Base-by-base conservation (phyloP, 2,329 filamentous ascomycete species). In the Curvularia spicifera region DNA sequence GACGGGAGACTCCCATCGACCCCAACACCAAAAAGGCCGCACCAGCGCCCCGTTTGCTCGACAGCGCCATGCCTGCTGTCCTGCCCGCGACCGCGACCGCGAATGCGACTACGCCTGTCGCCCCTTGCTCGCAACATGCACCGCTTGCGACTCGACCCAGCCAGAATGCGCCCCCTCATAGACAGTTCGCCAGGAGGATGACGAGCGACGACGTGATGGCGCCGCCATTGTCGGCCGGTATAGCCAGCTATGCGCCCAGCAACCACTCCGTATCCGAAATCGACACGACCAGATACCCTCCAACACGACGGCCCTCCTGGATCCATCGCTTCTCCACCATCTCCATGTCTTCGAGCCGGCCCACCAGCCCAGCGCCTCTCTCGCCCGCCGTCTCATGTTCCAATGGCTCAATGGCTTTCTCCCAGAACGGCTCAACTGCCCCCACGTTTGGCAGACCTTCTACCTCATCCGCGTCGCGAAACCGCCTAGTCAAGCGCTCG, bases 401-500 rank as follows among this genome's bases (percentile, higher is more conserved):
- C 18, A 84, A 90, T 76, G 85, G 83, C 47, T 81, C 80, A 42
- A 73, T 77, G 63, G 71, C 78, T 20, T 78, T 81, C 58, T 81
- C 81, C 12, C 73, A 80, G 60, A 73, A 78, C 52, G 78, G 77
- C 58, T 91, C 89, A 35, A 84, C 82, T 1, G 86, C 84, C 24
- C 87, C 89, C 15, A 89, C 92, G 57, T 75, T 89, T 22, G 72
- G 78, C 73, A 63, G 77, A 75, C 65, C 67, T 20, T 70, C 70
- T 12, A 73, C 78, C 40, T 67, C 73, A 29, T 72, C 77, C 15
- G 75, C 86, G 31, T 80, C 85, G 8, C 88, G 87, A 18, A 93
- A 93, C 76, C 93, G 91, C 78, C 81, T 93, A 40, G 89, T 93
- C 51, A 94, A 94, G 78, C 86, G 90, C 59, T 83, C 85, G 37